A percentile compares a stretch with the other conserved stretches of the same genome.
Conservation (phyloP, 1,284 basidiomycete species). For the Irpex sp. region DNA sequence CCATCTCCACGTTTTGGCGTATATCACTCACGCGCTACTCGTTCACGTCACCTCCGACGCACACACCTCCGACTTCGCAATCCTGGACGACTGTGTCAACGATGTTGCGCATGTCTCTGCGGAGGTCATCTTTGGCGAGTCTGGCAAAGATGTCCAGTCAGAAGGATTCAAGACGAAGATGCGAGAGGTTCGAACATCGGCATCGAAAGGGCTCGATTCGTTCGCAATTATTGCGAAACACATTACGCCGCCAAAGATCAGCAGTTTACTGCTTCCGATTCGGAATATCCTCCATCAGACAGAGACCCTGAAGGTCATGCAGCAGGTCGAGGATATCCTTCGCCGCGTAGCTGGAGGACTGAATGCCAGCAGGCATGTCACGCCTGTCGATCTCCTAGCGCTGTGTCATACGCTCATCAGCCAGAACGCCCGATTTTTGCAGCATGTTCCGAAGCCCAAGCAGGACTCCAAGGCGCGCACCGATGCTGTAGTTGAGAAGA, state of each 20-base stretch:
- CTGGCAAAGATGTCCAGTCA: constrained; percentile 84
- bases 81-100: constrained; percentile 76
- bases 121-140: constrained; percentile 94
- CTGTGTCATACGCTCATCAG: constrained; percentile 90
- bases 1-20: constrained; percentile 91
- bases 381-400: constrained; percentile 70
- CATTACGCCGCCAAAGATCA: constrained; percentile 75
- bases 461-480: constrained; percentile 38
- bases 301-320: constrained; percentile 79
- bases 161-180: constrained; percentile 96
- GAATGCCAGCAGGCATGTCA: constrained; percentile 77
- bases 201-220: constrained; percentile 80
- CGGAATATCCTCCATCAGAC: constrained; percentile 88
- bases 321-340: constrained; percentile 86
- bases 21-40: constrained; percentile 80
- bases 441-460: constrained; percentile 44
- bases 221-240: constrained; percentile 79
- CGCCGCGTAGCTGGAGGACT: constrained; percentile 83
- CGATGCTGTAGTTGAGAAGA: constrained; percentile 76
- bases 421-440: constrained; percentile 85
- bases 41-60: constrained; percentile 73
- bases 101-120: constrained; percentile 81
- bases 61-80: constrained; percentile 47
- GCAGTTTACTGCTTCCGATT: constrained; percentile 76
- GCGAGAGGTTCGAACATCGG: constrained; percentile 82